Conservation (phyloP, 805 yeast genomes). For the Saturnispora kantuleensis region DNA sequence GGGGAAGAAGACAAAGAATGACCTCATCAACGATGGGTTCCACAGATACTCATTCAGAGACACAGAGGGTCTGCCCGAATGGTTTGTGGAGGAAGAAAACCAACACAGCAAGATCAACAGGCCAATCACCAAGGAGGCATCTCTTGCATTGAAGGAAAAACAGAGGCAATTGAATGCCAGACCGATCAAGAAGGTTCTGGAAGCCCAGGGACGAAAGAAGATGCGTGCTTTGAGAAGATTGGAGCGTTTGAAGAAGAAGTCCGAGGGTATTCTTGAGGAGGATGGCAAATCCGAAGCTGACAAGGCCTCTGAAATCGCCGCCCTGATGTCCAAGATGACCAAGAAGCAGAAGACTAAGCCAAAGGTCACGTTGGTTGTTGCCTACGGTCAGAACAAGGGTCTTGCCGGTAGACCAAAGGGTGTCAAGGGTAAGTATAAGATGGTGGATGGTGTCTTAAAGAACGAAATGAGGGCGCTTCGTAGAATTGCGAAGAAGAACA, state of each 20-base stretch:
- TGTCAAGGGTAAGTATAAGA: constrained; percentile 93
- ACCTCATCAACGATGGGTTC: constrained; percentile 84
- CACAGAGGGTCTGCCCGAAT: constrained; percentile 82
- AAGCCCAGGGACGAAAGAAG: constrained; percentile 94
- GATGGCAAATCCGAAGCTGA: constrained; percentile 81
- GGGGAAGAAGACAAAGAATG: constrained; percentile 78
- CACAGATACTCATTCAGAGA: constrained; percentile 90
- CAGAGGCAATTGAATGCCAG: constrained; percentile 82
- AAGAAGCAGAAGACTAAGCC: constrained; percentile 63
- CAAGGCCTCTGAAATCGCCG: constrained; percentile 86
- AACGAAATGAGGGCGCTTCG: constrained; percentile 91
- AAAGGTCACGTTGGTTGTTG: constrained; percentile 80
- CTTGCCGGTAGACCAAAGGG: constrained; percentile 94
- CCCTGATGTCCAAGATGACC: constrained; percentile 73
- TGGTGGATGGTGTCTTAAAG: constrained; percentile 98
- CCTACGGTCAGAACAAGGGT: constrained; percentile 77
- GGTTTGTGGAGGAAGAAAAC: constrained; percentile 93
- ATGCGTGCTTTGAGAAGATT: constrained; percentile 81
- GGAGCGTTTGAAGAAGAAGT: constrained; percentile 85
- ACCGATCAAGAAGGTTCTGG: constrained; percentile 97
- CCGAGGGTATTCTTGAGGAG: constrained; percentile 85
- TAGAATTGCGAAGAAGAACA: constrained; percentile 81
- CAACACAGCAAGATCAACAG: constrained; percentile 74
- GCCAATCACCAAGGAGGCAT: constrained; percentile 94
- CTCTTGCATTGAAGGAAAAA: constrained; percentile 65